Base-by-base conservation (phyloP, 2,329 filamentous ascomycete species). In the Penicillium sp. region DNA sequence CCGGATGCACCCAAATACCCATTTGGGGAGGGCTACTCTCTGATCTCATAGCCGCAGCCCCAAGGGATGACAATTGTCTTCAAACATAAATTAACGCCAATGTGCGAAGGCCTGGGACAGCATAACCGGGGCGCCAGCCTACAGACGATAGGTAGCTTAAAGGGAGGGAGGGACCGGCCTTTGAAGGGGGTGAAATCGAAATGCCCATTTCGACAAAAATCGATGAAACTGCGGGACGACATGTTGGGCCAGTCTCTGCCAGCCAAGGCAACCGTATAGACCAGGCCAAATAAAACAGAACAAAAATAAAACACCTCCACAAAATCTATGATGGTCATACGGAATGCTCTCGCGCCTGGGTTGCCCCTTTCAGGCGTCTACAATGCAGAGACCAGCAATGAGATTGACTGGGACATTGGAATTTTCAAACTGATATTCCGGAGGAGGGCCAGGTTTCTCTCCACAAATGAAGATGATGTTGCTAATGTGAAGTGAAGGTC, bases 281-380 rank as follows among this genome's bases (percentile, higher is more conserved):
- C 40, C 21, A 42, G 40, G 23, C 39, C n/a, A n/a, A n/a, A n/a
- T n/a, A 16, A 7, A 26, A 28, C 14, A 42, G 26, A 39, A 28
- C 29, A 19, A 37, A 11, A 23, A 8, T 16, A 36, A 21, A n/a
- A 28, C 19, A 14, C 43, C 26, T 45, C 34, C 21, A n/a, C n/a
- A n/a, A 39, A 31, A 39, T 10, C 16, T 26, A 8, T 37, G 46
- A 28, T 40, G 46, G 45, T 59, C 49, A 55, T 59, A 34, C 18
- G 50, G 48, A 57, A 59, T 55, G 58, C 19, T 44, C 10, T 39
- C 16, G 21, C 14, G 31, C 11, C 43, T 13, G 39, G 51, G 54
- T 54, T 52, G 54, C 56, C 51, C 51, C n/a, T 45, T 59, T 48
- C 45, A 56, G 56, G 56, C 51, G 48, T 44, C 48, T 29, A 40